Evolutionary conservation across 1,284 basidiomycete genomes (phyloP), one percentile per base, ranked within the genome.

Genomic region (Tylopilus sp.): DNA sequence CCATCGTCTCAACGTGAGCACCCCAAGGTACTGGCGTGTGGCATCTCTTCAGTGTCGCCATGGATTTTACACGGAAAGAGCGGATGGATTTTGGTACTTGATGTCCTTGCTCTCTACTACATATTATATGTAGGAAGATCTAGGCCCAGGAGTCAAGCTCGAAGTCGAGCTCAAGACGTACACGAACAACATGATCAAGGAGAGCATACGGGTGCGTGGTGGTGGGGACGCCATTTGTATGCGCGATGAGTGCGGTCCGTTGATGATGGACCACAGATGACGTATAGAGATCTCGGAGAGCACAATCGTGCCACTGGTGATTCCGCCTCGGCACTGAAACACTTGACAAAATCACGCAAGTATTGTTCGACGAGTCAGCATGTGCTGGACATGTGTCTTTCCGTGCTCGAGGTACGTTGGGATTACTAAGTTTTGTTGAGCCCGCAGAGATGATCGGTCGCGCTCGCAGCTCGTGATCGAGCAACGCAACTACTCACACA

Each of bases 131-230:
- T 2, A 44, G 30, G 29, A 40, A 18, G 12, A 18, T 30, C 18
- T 8, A 2, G 12, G 34, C 9, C 1, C 30, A 17, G 20, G 30
- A 26, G 18, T 15, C 14, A 11, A 31, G 67, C 73, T 94, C 45
- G 89, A 93, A 68, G 83, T 90, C 9, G 92, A 94, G 67, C 74
- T 95, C 63, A 92, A 91, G 77, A 88, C 86, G 14, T 94, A 94
- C 63, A 77, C 83, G 53, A 91, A 88, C 61, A 94, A 93, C 64
- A 84, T 93, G 80, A 93, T 94, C 73, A 94, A 93, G 68, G 92
- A 95, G 75, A 92, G 90, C 74, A 91, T 93, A 59, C 76, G 92
- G 57, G 89, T 91, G 26, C 45, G 55, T 58, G 20, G 21, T 24
- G 21, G 21, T 24, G 21, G 6, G 1, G 9, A 0, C 9, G 20